Evolutionary conservation across 257 asterid species (phyloP).

Genomic region (Solanum peruvianum): DNA sequence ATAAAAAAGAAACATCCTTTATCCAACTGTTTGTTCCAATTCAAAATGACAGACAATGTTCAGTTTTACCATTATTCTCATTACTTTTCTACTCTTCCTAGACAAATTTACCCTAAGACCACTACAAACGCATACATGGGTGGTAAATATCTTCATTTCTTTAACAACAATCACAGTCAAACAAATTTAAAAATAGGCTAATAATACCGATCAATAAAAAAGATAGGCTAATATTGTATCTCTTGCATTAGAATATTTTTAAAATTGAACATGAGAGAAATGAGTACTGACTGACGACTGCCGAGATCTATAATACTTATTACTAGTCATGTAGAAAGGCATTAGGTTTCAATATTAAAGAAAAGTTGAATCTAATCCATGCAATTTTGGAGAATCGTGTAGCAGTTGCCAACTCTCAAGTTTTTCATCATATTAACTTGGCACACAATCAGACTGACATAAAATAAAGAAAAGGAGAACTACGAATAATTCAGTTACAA

Average conservation of each 20-base stretch:
- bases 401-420: background rate
- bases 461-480: background rate
- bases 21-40: background rate
- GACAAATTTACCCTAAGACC: background rate
- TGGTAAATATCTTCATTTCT: background rate
- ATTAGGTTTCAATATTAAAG: background rate
- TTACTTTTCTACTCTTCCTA: background rate
- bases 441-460: background rate
- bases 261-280: background rate
- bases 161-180: background rate
- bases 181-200: background rate
- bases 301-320: background rate
- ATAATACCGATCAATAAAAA: background rate
- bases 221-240: background rate
- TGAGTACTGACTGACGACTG: background rate
- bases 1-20: background rate
- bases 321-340: background rate
- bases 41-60: background rate
- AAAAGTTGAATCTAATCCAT: background rate
- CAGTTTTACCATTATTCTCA: background rate
- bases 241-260: background rate
- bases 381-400: background rate
- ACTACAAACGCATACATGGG: background rate
- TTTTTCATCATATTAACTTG: background rate
- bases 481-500: background rate